A percentile compares a stretch with the other conserved stretches of the same genome.
Evolutionary conservation across 1,284 basidiomycete species (phyloP).

Genomic region (Naganishia liquefaciens): DNA sequence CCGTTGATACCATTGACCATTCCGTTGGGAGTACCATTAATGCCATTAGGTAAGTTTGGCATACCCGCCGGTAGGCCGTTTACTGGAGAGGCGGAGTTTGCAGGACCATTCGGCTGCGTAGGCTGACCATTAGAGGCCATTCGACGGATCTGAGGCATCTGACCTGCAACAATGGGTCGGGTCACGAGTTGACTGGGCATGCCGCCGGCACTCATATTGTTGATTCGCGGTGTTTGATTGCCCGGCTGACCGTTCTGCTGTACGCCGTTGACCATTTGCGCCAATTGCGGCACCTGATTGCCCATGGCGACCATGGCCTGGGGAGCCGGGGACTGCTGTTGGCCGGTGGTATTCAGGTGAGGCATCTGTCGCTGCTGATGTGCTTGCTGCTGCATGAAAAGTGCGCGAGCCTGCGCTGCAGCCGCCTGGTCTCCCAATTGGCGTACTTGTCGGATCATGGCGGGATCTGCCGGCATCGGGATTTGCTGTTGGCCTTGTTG

Average conservation of each 20-base stretch:
- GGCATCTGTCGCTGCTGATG: constrained; percentile 27
- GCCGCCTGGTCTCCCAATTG: constrained; percentile 28
- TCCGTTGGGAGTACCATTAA: constrained; percentile 2
- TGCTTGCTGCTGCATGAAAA: constrained; percentile 30
- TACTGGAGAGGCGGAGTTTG: constrained; percentile 27
- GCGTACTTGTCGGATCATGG: constrained; percentile 26
- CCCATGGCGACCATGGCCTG: constrained; percentile 15
- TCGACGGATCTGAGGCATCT: constrained; percentile 31
- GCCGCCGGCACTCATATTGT: constrained; percentile 6
- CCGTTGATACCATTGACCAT: neutral
- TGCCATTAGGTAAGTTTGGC: neutral
- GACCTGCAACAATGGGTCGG: constrained; percentile 10
- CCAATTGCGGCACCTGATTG: constrained; percentile 20
- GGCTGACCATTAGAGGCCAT: constrained; percentile 29
- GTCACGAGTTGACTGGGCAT: constrained; percentile 9
- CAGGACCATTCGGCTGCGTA: constrained; percentile 22
- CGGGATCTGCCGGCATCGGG: constrained; percentile 29
- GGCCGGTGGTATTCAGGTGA: neutral
- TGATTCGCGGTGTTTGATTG: constrained; percentile 26
- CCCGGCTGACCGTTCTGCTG: constrained; percentile 19
- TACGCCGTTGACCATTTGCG: constrained; percentile 22
- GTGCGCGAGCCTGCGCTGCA: constrained; percentile 8
- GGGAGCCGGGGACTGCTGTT: constrained; percentile 13
- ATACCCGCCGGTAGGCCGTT: constrained; percentile 18
- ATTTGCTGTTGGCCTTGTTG: constrained; percentile 34